Base-by-base conservation (phyloP, 768 basidiomycete species). In the Infundibulicybe gibba region DNA sequence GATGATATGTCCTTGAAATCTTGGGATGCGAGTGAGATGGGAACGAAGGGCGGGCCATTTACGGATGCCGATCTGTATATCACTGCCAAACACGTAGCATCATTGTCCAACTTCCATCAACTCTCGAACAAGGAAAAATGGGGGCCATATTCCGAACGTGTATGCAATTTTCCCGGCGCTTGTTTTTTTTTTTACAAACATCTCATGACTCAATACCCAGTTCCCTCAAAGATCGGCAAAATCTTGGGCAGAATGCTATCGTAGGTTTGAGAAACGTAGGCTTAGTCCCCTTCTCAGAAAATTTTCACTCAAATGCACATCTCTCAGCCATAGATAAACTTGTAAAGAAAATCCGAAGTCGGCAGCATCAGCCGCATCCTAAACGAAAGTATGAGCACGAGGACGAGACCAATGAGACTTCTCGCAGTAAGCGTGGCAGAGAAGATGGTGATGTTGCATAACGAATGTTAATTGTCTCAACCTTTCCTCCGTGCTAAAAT, bases 191-290 rank as follows among this genome's bases (percentile, higher is more conserved):
- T 33, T 44, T 6, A 47, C 13, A 47, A 5, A 34, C 44, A 31
- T n/a, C 17, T 43, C 38, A 43, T 53, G 35, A 53, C 43, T 43
- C 14, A 19, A 41, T n/a, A 32, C 43, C 6, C 39, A 86, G 84
- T 70, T 76, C 56, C 69, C 75, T 17, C 76, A 76, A 55, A 69
- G 85, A 50, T 68, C 78, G 32, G 58, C 61, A 3, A 82, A 77
- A 54, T 71, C 81, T 6, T 87, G 84, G 84, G 70, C 65, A 15
- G 81, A 84, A 56, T 80, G 75, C 52, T 83, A 78, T 54, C 70
- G 81, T 25, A 68, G 65, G 48, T 65, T 80, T 50, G 75, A 80
- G 59, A 41, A 58, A 48, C 63, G 85, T 83, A 65, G 15, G 62
- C 52, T n/a, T 8, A 13, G 37, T 44, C n/a, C n/a, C 21, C 15